Base-by-base conservation (phyloP, 179 eudicot species). In the Actinidia arguta region DNA sequence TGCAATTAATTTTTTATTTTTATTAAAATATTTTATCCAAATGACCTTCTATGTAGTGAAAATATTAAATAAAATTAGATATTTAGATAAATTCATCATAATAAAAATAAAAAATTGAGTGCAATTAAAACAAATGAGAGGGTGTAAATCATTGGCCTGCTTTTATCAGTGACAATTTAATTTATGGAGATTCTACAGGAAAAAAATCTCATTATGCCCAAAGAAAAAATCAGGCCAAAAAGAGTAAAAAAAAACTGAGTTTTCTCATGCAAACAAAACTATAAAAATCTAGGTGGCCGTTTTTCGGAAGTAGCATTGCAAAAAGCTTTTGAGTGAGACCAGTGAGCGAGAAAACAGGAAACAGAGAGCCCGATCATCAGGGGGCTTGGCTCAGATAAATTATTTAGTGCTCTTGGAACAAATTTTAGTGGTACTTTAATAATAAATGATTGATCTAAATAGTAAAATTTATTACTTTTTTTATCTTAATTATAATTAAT, bases 81-180 rank as follows among this genome's bases (percentile, higher is more conserved):
- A 31, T 61, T n/a, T 61, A 4, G n/a, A 2, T 24, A 22, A 5
- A 61, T 20, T 61, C 8, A 61, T 6, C 12, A 61, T 59, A 6
- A 8, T 7, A 24, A 59, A 59, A 59, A 59, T n/a, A 59, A 59
- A 6, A 62, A n/a, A 62, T 2, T 14, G 13, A 62, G 31, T 14
- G 9, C 12, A 24, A 27, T 22, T 62, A 62, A 20, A 25, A 62
- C 10, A 22, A 62, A 62, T 5, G 31, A 62, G 0, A 1, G 0
- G 0, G n/a, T 5, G 0, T 17, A 58, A 17, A 0, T 9, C 10
- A 5, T 2, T 0, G 1, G 6, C 24, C 0, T 0, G 2, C 17
- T 14, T n/a, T n/a, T n/a, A n/a, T n/a, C n/a, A n/a, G n/a, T n/a
- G n/a, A 17, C 4, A 58, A 58, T 0, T 58, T 24, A 31, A 31